Evolutionary conservation across 345 rosid species (phyloP).

Genomic region (Rhodamnia argentea): DNA sequence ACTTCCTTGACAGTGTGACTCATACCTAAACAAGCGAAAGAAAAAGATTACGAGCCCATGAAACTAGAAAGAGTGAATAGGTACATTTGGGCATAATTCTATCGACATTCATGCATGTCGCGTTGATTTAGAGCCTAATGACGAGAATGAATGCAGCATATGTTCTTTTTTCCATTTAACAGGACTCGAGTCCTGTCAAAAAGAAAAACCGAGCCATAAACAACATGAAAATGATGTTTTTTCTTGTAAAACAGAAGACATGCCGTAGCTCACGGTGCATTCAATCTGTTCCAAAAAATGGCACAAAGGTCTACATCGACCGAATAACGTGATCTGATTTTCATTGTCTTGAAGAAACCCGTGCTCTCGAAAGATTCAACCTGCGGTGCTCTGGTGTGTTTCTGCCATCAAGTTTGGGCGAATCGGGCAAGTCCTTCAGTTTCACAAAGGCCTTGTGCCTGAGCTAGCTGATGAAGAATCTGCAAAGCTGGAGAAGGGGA

Average conservation of each 20-base stretch:
- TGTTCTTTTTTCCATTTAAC: not conserved
- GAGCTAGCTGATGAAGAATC: not conserved
- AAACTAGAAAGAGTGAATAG: not conserved
- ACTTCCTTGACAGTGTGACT: not conserved
- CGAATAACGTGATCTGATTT: not conserved
- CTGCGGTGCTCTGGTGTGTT: not conserved
- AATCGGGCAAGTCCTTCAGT: not conserved
- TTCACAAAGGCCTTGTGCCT: not conserved
- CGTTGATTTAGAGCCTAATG: not conserved
- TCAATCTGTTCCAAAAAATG: not conserved
- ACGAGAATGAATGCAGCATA: not conserved
- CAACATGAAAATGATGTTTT: not conserved
- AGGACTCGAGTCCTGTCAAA: not conserved
- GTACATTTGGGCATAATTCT: not conserved
- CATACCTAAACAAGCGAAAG: not conserved
- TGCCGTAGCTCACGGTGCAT: not conserved
- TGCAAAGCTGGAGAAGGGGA: not conserved
- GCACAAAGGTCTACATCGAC: not conserved
- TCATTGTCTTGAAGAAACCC: not conserved
- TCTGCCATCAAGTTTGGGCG: not conserved
- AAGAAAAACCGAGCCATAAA: not conserved
- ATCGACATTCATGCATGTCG: not conserved
- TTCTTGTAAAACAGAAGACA: not conserved
- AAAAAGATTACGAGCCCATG: not conserved
- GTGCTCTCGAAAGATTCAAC: not conserved